Evolutionary conservation across 352 stramenopile genomes (phyloP).

Genomic region (Globisporangium emineosum): DNA sequence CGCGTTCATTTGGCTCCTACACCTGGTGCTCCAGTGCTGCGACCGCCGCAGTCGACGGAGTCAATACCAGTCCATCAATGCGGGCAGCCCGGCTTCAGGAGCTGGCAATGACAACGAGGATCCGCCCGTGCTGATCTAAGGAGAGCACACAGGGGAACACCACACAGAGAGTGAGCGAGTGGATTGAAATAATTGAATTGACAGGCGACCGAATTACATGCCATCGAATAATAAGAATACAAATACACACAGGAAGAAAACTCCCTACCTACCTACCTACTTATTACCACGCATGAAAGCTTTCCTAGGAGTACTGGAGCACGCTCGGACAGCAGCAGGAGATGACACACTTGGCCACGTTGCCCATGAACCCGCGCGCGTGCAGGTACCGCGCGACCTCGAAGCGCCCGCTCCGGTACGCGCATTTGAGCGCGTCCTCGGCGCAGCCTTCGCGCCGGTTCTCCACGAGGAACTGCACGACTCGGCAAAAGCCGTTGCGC

Average conservation of each 20-base stretch:
- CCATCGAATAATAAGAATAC: conserved; percentile 2
- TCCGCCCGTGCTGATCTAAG: conserved; percentile 4
- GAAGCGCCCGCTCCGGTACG: conserved; percentile 11
- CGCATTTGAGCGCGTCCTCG: conserved; percentile 3
- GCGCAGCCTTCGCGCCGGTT: conserved; percentile 14
- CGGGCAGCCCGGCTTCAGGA: background rate
- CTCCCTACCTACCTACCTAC: background rate
- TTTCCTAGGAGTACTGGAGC: conserved; percentile 7
- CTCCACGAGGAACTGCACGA: conserved; percentile 16
- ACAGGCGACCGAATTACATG: background rate
- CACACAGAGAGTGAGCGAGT: background rate
- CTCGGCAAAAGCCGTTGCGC: background rate
- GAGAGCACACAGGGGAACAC: too few relatives aligned
- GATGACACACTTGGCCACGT: conserved; percentile 13
- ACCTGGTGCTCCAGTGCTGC: conserved; percentile 3
- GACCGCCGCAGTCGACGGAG: background rate
- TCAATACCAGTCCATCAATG: conserved; percentile 3
- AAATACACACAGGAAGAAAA: background rate
- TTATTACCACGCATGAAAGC: too few relatives aligned
- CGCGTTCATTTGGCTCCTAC: conserved; percentile 7
- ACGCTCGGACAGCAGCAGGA: conserved; percentile 15
- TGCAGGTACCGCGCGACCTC: conserved; percentile 16
- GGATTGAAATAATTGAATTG: background rate
- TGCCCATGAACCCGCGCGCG: conserved; percentile 13
- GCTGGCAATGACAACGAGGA: background rate